Evolutionary conservation across 2,329 filamentous ascomycete species (phyloP), one percentile per base, ranked within the genome.

Genomic region (Fusarium phyllophilum): DNA sequence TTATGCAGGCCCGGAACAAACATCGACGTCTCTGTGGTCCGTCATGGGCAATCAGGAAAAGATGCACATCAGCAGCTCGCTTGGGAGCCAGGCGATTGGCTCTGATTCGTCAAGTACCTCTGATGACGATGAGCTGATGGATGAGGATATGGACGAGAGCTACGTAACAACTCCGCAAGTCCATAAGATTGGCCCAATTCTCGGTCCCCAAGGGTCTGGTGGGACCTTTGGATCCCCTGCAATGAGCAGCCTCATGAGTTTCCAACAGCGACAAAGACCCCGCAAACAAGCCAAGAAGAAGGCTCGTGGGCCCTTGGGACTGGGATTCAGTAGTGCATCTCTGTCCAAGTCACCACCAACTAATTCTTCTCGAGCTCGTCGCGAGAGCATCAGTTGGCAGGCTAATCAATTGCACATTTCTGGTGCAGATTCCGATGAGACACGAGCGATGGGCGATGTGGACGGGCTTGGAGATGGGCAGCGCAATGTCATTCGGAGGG

Each of bases 331-430:
- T 68, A 82, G 85, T 36, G 80, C 83, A 15, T 80, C 82, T 24
- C 78, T 92, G 1, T 94, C 94, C 17, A 91, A 90, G 64, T 97
- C 95, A 22, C 95, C 96, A 15, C 94, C 95, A 14, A 85, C 83
- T 77, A 70, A 80, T 75, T 70, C 82, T 44, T 73, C 84, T 8
- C 85, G 88, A 44, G 88, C 92, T 14, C 89, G 96, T 49, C 88
- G 96, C 48, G 95, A 98, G 82, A 97, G 94, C 81, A 91, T 98
- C 68, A 97, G 94, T 74, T 91, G 96, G 85, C 94, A 95, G 42
- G 95, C 95, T 22, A 95, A 96, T 75, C 94, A 97, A 77, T 84
- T 98, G 26, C 92, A 96, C 73, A 92, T 98, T 42, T 91, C 90
- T 60, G 89, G 94, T 8, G 95, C 92, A 75, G 95, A 85, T 38